These are phyloP conservation scores for Calcarisporium arbuscula DNA, from an alignment of 2,329 filamentous ascomycete genomes.

Conservation along the genomic window DNA sequence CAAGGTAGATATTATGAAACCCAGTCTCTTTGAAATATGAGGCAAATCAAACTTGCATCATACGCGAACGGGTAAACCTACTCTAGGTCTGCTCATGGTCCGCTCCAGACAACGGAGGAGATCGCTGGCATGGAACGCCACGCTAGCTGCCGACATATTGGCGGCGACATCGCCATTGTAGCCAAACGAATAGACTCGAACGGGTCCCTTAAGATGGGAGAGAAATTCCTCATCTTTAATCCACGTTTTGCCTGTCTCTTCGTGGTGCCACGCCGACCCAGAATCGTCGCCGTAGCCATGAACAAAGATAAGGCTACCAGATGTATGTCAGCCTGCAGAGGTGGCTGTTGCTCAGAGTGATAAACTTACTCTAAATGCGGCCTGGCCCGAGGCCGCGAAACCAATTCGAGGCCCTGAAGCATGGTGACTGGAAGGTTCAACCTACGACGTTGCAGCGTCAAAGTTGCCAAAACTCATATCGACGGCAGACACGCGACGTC, in stretches of 20 bases:
- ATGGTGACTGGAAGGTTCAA: slow-evolving; percentile 2
- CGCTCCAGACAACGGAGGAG: slow-evolving; percentile 12
- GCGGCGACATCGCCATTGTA: slow-evolving; percentile 17
- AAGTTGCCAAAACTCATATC: too few relatives aligned
- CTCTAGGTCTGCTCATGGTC: slow-evolving; percentile 9
- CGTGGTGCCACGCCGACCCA: slow-evolving; percentile 16
- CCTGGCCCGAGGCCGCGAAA: slow-evolving; percentile 5
- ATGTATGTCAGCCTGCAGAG: slow-evolving; percentile 13
- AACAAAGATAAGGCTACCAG: slow-evolving; percentile 16
- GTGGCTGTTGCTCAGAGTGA: neutral
- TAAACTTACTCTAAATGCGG: slow-evolving; percentile 9
- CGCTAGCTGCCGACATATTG: slow-evolving; percentile 17
- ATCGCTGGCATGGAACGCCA: slow-evolving; percentile 17
- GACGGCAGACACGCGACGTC: too few relatives aligned
- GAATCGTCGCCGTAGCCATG: slow-evolving; percentile 15
- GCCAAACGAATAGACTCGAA: slow-evolving; percentile 15
- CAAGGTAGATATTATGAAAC: too few relatives aligned
- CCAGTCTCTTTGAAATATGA: too few relatives aligned
- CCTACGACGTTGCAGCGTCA: too few relatives aligned
- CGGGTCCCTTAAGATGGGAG: slow-evolving; percentile 8
- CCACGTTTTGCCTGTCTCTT: slow-evolving; percentile 17
- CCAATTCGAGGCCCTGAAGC: slow-evolving; percentile 6
- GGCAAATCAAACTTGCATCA: too few relatives aligned
- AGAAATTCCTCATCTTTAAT: slow-evolving; percentile 18
- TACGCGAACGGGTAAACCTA: slow-evolving; percentile 1